These are phyloP conservation scores for Helianthus annuus DNA, from an alignment of 129 eudicot species.

Conservation along the genomic window HanXRQr2.0-SUNRISE NC_035449.2:33839497-33839996, in stretches of 20 bases:
- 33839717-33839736: slow-evolving; percentile 57
- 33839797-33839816: slow-evolving; percentile 71
- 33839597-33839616: slow-evolving; percentile 50
- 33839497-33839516: slow-evolving; percentile 75
- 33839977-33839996: slow-evolving; percentile 69
- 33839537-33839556: slow-evolving; percentile 53
- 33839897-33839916: slow-evolving; percentile 72
- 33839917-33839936: slow-evolving; percentile 72
- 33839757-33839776: slow-evolving; percentile 57
- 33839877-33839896: slow-evolving; percentile 65
- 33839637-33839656: slow-evolving; percentile 79
- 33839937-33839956: slow-evolving; percentile 65
- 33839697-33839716: slow-evolving; percentile 90
- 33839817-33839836: slow-evolving; percentile 71
- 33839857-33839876: slow-evolving; percentile 73
- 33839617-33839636: slow-evolving; percentile 86
- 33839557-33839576: slow-evolving; percentile 66
- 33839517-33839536: slow-evolving; percentile 49
- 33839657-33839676: slow-evolving; percentile 78
- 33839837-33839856: slow-evolving; percentile 75
- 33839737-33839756: slow-evolving; percentile 41
- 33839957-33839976: slow-evolving; percentile 80
- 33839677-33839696: slow-evolving; percentile 77
- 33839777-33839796: slow-evolving; percentile 64
- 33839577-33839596: slow-evolving; percentile 47